Evolutionary conservation across 2,329 filamentous ascomycete genomes (phyloP).

Genomic region (Pseudocercospora macadamiae): DNA sequence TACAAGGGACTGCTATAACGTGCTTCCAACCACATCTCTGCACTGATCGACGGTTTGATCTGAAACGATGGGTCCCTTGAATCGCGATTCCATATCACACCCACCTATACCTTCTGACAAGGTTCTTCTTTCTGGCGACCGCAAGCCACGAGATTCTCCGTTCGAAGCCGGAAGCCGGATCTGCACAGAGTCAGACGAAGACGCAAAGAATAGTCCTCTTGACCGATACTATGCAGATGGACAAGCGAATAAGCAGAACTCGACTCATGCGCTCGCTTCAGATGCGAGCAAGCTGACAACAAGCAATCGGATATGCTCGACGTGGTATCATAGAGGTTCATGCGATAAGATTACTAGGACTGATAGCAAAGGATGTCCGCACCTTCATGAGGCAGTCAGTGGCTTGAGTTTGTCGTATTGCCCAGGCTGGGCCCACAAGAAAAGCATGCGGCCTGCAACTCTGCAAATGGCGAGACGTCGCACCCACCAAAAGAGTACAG

Average conservation of each 20-base stretch:
- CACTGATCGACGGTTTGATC: neutral
- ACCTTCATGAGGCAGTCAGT: neutral
- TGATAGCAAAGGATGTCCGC: neutral
- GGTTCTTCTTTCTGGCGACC: neutral
- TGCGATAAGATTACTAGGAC: conserved; percentile 1
- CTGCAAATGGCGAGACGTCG: neutral
- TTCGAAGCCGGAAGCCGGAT: neutral
- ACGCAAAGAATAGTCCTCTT: neutral
- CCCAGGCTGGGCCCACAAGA: neutral
- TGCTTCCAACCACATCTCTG: conserved; percentile 2
- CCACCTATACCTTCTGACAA: neutral
- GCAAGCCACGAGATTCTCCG: neutral
- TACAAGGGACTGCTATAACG: neutral
- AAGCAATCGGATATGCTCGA: neutral
- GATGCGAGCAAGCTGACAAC: neutral
- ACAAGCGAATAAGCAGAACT: conserved; percentile 3
- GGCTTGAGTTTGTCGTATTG: neutral
- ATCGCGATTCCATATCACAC: neutral
- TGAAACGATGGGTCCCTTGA: neutral
- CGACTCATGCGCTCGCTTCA: neutral
- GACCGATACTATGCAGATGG: neutral
- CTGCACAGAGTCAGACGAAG: neutral
- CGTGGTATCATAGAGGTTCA: neutral
- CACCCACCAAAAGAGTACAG: neutral
- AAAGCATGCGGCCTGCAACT: neutral